Conservation (phyloP, 2,329 filamentous ascomycete genomes). For the Moelleriella libera region DNA sequence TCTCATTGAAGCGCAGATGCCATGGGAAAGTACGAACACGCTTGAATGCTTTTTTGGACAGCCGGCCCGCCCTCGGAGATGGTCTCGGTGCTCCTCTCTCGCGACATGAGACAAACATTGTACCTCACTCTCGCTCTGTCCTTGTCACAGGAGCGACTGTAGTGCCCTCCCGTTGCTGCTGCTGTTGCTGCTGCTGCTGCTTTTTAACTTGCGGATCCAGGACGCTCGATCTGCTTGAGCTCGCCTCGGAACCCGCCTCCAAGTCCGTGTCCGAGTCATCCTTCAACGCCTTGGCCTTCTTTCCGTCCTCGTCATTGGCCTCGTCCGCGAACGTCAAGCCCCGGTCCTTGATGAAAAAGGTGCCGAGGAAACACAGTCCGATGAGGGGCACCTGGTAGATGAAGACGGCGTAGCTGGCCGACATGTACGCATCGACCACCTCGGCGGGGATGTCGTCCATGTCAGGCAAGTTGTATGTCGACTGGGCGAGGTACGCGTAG, state of each 20-base stretch:
- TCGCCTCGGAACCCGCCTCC: background rate
- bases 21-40: no score
- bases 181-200: background rate
- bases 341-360: constrained; percentile 32
- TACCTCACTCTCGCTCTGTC: no score
- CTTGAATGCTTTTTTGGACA: no score
- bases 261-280: background rate
- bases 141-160: background rate
- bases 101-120: no score
- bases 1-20: no score
- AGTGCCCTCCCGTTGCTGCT: background rate
- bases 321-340: constrained; percentile 22
- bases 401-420: constrained; percentile 40
- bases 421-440: constrained; percentile 28
- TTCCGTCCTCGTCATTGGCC: background rate
- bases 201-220: background rate
- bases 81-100: no score
- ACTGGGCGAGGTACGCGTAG: constrained; percentile 12
- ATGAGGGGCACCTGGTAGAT: constrained; percentile 36
- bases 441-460: constrained; percentile 3
- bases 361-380: constrained; percentile 1
- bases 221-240: background rate
- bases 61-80: no score
- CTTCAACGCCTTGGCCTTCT: background rate
- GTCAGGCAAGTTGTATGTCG: constrained; percentile 14